Percentiles rank a stretch among this genome's conserved stretches.
Evolutionary conservation across 208 protist genomes (phyloP).

Genomic region (Wallacemonas sp.): DNA sequence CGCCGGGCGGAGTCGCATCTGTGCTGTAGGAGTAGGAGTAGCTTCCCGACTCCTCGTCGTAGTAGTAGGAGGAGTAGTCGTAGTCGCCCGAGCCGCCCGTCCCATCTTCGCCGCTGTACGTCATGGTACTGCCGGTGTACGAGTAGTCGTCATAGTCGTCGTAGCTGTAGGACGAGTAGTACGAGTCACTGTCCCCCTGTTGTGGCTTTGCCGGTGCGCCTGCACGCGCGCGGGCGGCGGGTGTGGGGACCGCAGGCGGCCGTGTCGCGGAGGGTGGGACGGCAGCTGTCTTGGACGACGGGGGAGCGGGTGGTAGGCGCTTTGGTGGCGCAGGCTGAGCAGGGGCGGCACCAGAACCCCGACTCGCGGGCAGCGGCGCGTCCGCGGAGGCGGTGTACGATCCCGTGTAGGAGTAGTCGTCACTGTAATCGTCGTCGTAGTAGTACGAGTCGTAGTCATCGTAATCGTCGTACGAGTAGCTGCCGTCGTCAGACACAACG

Average conservation of each 20-base stretch:
- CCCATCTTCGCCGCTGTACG: neutral
- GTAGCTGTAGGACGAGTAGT: constrained; percentile 18
- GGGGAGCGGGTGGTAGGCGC: neutral
- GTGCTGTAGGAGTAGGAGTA: constrained; percentile 16
- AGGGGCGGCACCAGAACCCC: too few relatives aligned
- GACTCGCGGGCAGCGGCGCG: neutral
- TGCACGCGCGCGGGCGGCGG: neutral
- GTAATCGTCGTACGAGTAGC: constrained; percentile 13
- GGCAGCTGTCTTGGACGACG: neutral
- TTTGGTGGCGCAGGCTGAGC: neutral
- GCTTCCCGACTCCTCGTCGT: neutral
- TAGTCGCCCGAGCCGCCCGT: neutral
- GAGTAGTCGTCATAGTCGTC: constrained; percentile 30
- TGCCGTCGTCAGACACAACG: neutral
- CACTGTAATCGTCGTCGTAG: constrained; percentile 23
- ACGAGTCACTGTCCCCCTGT: constrained; percentile 4
- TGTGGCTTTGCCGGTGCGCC: neutral
- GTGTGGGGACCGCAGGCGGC: neutral
- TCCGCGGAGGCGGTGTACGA: constrained; percentile 15
- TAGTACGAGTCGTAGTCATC: neutral
- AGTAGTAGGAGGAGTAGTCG: neutral
- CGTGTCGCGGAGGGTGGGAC: neutral
- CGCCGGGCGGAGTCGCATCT: too few relatives aligned
- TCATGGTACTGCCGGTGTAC: constrained; percentile 20
- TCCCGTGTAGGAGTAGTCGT: constrained; percentile 37